Base-by-base conservation (phyloP, 495 filamentous ascomycete genomes). In the Neurospora sp. region DNA sequence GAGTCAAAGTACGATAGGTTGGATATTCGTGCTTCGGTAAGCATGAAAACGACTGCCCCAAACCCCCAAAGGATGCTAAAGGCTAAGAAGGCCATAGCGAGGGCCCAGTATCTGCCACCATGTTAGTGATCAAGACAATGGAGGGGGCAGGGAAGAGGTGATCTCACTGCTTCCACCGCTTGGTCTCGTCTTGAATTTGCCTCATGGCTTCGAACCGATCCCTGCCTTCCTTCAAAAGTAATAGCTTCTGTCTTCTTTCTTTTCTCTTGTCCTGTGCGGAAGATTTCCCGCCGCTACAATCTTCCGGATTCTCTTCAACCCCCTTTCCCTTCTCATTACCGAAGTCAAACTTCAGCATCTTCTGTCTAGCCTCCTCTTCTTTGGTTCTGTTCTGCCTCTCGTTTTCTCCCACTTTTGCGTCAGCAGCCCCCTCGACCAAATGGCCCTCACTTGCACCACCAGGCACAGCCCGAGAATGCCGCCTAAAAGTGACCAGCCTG, bases 151-250 rank as follows among this genome's bases (percentile, higher is more conserved):
- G 6, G 13, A 17, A 34, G 45, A 9, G 9, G 37, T 28, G 11
- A 34, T 48, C 76, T 17, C 69, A 79, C 77, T 90, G 87, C 69
- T 91, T 88, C 77, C 88, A 89, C 11, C 84, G 83, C 13, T 87
- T 82, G 0, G 89, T 89, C 59, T 89, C 87, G 4, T 83, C 77
- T 75, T 93, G 89, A 24, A 94, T 90, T 31, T 87, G 85, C 36
- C 93, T 86, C 93, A 95, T 95, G 1, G 91, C 86, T 28, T 91
- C 82, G 74, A 95, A 95, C 19, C 93, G 87, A 74, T 92, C 91
- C 77, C 90, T 88, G 28, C 90, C 84, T 39, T 83, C 78, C 43
- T 86, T 79, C 38, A 92, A 77, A 15, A 84, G 80, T 69, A 86
- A 78, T 2, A 92, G 76, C 36, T 89, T 84, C 39, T 85, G 79